Conservation (phyloP, 306 rosid genomes). For the Canavalia gladiata region DNA sequence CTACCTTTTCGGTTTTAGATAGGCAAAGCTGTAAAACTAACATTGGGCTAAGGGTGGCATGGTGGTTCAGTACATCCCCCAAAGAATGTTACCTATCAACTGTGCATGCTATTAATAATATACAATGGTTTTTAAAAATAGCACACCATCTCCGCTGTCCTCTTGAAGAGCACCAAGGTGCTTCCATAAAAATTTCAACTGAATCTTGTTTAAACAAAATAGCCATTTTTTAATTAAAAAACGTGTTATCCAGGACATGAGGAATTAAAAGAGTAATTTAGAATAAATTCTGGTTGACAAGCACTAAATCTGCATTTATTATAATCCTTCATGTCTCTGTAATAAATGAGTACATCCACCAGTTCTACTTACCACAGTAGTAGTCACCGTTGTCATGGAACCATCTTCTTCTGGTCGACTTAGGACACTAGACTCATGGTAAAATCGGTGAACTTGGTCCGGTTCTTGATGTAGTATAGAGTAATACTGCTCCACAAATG, state of each 20-base stretch:
- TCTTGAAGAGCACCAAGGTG: neutral
- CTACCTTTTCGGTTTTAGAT: too few species aligned
- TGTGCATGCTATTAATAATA: neutral
- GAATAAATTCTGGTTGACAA: neutral
- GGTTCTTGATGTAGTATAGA: conserved; percentile 50
- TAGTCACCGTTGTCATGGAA: conserved; percentile 52
- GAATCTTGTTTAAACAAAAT: neutral
- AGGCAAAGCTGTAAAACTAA: neutral
- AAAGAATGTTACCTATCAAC: neutral
- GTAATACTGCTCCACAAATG: conserved; percentile 69
- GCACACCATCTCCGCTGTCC: neutral
- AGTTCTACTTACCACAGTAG: conserved; percentile 53
- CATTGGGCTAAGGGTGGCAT: neutral
- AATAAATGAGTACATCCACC: neutral
- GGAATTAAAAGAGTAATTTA: neutral
- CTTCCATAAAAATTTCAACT: neutral
- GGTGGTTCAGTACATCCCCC: neutral
- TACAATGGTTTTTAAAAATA: neutral
- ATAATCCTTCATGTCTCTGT: neutral
- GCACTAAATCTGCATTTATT: neutral
- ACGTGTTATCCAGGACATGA: neutral
- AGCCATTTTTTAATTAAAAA: neutral
- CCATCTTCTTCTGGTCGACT: conserved; percentile 71
- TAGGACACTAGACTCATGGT: conserved; percentile 58
- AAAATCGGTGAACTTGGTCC: conserved; percentile 59